A percentile compares a stretch with the other conserved stretches of the same genome.
These are phyloP conservation scores for Backusella sp. DNA, from an alignment of 192 early-diverging fungal species.

Conservation along the genomic window DNA sequence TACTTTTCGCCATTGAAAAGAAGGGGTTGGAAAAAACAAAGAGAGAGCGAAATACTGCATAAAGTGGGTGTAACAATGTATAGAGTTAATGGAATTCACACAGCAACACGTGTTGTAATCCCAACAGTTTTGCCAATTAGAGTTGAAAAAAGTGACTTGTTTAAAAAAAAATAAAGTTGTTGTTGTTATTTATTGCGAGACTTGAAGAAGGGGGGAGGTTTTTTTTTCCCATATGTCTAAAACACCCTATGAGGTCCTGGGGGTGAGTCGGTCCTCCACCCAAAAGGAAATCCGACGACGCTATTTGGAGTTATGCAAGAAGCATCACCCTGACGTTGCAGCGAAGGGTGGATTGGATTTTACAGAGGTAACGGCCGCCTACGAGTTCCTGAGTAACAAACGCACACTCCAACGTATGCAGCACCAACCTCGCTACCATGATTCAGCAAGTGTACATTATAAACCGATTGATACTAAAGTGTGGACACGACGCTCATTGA, in stretches of 20 bases:
- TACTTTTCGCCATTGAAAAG: neutral
- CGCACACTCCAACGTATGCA: neutral
- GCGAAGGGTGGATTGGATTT: neutral
- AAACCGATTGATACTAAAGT: neutral
- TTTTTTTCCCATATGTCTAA: constrained; percentile 13
- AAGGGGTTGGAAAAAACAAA: neutral
- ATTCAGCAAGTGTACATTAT: neutral
- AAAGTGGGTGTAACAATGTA: neutral
- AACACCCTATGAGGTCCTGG: constrained; percentile 28
- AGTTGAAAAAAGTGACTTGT: neutral
- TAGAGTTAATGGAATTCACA: neutral
- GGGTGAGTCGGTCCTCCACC: constrained; percentile 16
- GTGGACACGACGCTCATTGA: neutral
- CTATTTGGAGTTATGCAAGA: constrained; percentile 28
- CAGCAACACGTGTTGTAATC: neutral
- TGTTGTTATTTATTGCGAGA: neutral
- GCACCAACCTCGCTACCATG: neutral
- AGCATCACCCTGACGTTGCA: constrained; percentile 29
- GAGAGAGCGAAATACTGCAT: neutral
- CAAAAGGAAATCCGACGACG: constrained; percentile 24
- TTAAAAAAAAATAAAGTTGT: neutral
- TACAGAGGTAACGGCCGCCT: constrained; percentile 29
- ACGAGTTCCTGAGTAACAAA: constrained; percentile 18
- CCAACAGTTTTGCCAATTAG: neutral
- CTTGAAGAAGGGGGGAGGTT: neutral